Conservation (phyloP, 2,329 filamentous ascomycete species). For the Lasiodiplodia gonubiensis region DNA sequence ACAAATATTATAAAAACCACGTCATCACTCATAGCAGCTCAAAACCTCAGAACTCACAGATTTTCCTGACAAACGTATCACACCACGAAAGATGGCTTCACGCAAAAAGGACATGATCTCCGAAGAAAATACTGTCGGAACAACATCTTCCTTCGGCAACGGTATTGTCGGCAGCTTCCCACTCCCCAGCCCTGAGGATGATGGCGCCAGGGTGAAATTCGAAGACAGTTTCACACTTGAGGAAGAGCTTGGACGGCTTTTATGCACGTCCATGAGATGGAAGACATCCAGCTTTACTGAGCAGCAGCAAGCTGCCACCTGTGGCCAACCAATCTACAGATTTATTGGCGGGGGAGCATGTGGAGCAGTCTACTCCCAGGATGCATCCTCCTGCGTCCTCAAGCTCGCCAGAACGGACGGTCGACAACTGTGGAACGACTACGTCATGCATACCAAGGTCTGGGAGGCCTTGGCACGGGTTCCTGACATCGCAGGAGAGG, state of each 20-base stretch:
- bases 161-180: background rate
- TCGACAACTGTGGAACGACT: constrained; percentile 30
- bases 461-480: background rate
- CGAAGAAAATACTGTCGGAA: background rate
- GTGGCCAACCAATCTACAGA: background rate
- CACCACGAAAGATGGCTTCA: background rate
- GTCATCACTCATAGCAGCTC: no score
- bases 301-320: background rate
- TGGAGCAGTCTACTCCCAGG: constrained; percentile 24
- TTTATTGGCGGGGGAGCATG: constrained; percentile 28
- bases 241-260: background rate
- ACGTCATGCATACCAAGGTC: constrained; percentile 8
- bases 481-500: background rate
- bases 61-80: no score
- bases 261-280: background rate
- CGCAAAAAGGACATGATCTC: background rate
- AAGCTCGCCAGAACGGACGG: constrained; percentile 26
- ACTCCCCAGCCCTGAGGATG: background rate
- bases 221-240: background rate
- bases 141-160: background rate
- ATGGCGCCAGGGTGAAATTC: background rate
- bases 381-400: constrained; percentile 9
- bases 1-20: no score
- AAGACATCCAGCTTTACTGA: background rate
- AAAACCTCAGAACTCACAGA: no score